Conservation (phyloP, 495 filamentous ascomycete species). For the Staphylotrichum longicolle region DNA sequence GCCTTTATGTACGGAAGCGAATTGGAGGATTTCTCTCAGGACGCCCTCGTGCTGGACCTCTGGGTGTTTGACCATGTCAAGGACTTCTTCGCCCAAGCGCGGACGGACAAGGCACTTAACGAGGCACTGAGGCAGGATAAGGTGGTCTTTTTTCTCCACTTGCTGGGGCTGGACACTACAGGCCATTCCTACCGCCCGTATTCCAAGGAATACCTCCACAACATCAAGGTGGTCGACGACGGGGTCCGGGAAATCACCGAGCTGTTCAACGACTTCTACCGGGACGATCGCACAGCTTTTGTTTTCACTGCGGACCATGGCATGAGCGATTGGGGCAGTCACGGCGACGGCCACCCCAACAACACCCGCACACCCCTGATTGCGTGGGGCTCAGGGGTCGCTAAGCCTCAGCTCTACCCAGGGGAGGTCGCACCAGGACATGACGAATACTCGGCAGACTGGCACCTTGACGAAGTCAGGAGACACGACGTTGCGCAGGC, state of each 20-base stretch:
- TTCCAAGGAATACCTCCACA: slow-evolving; percentile 90
- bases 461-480: slow-evolving; percentile 75
- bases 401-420: slow-evolving; percentile 60
- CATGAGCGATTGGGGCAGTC: slow-evolving; percentile 98
- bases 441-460: slow-evolving; percentile 89
- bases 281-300: slow-evolving; percentile 88
- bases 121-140: slow-evolving; percentile 75
- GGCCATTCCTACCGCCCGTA: slow-evolving; percentile 89
- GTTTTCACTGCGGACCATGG: slow-evolving; percentile 98
- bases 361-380: slow-evolving; percentile 95
- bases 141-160: slow-evolving; percentile 92
- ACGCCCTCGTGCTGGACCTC: slow-evolving; percentile 76
- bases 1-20: slow-evolving; percentile 80
- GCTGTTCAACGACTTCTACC: slow-evolving; percentile 84
- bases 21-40: slow-evolving; percentile 82
- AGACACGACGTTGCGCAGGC: slow-evolving; percentile 92
- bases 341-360: slow-evolving; percentile 96
- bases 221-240: slow-evolving; percentile 90
- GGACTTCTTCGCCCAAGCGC: slow-evolving; percentile 76
- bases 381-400: slow-evolving; percentile 91
- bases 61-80: slow-evolving; percentile 98
- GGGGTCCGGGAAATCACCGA: slow-evolving; percentile 80
- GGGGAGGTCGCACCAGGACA: slow-evolving; percentile 67
- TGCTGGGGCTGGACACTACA: slow-evolving; percentile 92
- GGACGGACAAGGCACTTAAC: slow-evolving; percentile 71